A percentile compares a stretch with the other conserved stretches of the same genome.
Conservation (phyloP, 495 filamentous ascomycete species). For the Zalerion maritima region DNA sequence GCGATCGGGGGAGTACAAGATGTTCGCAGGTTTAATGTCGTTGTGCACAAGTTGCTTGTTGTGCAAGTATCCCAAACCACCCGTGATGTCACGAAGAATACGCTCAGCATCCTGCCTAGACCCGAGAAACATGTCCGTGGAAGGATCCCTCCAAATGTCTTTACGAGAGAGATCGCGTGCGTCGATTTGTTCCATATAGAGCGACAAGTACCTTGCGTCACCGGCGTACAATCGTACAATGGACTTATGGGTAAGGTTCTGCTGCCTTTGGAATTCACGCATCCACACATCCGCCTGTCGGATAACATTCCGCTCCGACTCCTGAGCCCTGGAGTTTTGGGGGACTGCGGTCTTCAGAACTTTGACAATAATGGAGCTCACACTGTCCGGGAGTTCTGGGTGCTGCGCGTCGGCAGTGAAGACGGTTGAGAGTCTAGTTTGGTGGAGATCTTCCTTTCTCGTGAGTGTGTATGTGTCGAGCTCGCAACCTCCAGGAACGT, state of each 20-base stretch:
- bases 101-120: slow-evolving; percentile 23
- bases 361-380: slow-evolving; percentile 35
- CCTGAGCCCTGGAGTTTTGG: slow-evolving; percentile 17
- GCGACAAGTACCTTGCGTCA: slow-evolving; percentile 32
- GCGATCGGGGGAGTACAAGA: slow-evolving; percentile 34
- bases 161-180: slow-evolving; percentile 26
- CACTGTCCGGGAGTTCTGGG: slow-evolving; percentile 24
- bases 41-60: slow-evolving; percentile 29
- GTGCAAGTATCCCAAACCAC: slow-evolving; percentile 32
- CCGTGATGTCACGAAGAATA: slow-evolving; percentile 30
- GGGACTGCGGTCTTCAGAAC: slow-evolving; percentile 29
- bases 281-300: slow-evolving; percentile 36
- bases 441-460: slow-evolving; percentile 29
- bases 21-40: slow-evolving; percentile 38
- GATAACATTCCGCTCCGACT: slow-evolving; percentile 29
- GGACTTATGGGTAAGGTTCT: slow-evolving; percentile 29
- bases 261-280: slow-evolving; percentile 31
- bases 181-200: slow-evolving; percentile 39
- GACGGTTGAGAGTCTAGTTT: slow-evolving; percentile 30
- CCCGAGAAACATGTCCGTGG: slow-evolving; percentile 26
- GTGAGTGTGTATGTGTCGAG: slow-evolving; percentile 30
- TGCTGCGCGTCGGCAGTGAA: slow-evolving; percentile 34
- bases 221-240: slow-evolving; percentile 34
- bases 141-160: slow-evolving; percentile 23
- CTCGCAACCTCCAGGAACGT: slow-evolving; percentile 24